These are phyloP conservation scores for Mortierella alpina DNA, from an alignment of 192 early-diverging fungal species.

Conservation along the genomic window DNA sequence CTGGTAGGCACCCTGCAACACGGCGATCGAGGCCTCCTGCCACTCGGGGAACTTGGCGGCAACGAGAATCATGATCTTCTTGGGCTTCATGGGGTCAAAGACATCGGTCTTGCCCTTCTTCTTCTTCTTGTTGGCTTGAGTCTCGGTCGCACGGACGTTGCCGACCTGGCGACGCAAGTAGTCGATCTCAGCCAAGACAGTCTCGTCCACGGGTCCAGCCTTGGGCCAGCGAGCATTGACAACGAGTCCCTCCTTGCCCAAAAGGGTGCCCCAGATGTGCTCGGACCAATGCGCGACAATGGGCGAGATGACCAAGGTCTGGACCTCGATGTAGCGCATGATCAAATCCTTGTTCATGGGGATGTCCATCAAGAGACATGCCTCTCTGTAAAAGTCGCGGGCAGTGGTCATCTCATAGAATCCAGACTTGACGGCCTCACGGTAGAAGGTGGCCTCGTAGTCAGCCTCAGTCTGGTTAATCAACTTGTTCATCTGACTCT, in stretches of 20 bases:
- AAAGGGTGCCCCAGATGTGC: constrained; percentile 84
- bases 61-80: constrained; percentile 82
- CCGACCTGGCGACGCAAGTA: constrained; percentile 83
- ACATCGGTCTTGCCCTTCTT: constrained; percentile 71
- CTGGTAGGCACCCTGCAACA: constrained; percentile 58
- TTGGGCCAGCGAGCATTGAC: constrained; percentile 74
- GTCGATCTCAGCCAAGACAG: constrained; percentile 76
- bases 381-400: constrained; percentile 91
- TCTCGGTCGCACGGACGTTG: constrained; percentile 85
- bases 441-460: constrained; percentile 88
- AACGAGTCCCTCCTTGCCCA: constrained; percentile 76
- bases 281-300: constrained; percentile 96
- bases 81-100: constrained; percentile 70
- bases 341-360: constrained; percentile 89
- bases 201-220: constrained; percentile 71
- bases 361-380: constrained; percentile 68
- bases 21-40: constrained; percentile 80
- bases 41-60: constrained; percentile 90
- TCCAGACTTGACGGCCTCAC: constrained; percentile 90
- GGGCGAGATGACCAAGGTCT: constrained; percentile 87
- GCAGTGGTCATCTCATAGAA: constrained; percentile 91
- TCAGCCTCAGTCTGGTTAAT: constrained; percentile 73
- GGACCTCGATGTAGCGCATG: constrained; percentile 83
- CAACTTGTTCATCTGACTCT: constrained; percentile 86
- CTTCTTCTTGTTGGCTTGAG: constrained; percentile 78